These are phyloP conservation scores for Phaseolus lunatus DNA, from an alignment of 306 rosid genomes.

Conservation along the genomic window DNA sequence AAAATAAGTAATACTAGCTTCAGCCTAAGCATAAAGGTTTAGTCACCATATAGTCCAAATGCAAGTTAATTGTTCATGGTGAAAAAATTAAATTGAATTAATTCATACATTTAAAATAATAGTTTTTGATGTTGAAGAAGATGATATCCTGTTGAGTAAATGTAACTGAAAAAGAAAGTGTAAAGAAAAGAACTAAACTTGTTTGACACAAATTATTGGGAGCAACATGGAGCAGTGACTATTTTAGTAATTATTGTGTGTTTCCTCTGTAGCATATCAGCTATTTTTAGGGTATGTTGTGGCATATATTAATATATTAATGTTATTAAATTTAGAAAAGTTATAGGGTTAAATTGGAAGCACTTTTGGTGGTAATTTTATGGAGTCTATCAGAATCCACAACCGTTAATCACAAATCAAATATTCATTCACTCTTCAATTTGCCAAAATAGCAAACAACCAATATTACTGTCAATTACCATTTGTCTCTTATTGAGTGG, in stretches of 20 bases:
- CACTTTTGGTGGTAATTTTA: slow-evolving; percentile 20
- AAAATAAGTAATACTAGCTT: too few species aligned
- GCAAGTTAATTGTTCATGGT: too few species aligned
- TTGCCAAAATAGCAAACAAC: neutral
- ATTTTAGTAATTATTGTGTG: slow-evolving; percentile 48
- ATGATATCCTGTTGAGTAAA: too few species aligned
- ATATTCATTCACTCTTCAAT: slow-evolving; percentile 34
- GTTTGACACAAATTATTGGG: slow-evolving; percentile 36
- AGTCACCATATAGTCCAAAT: too few species aligned
- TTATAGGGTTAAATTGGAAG: neutral
- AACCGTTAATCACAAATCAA: neutral
- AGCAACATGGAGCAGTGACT: slow-evolving; percentile 21
- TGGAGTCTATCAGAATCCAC: slow-evolving; percentile 1
- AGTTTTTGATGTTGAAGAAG: too few species aligned
- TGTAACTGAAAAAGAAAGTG: neutral
- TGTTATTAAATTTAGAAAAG: neutral
- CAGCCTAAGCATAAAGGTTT: too few species aligned
- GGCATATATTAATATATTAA: neutral
- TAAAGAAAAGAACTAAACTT: neutral
- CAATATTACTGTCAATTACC: neutral
- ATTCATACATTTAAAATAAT: too few species aligned
- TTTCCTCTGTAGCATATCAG: neutral
- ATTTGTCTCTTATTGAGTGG: slow-evolving; percentile 15
- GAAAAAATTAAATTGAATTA: too few species aligned
- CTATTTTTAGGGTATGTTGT: neutral